Evolutionary conservation across 257 asterid species (phyloP).

Genomic region (Nicotiana sylvestris): DNA sequence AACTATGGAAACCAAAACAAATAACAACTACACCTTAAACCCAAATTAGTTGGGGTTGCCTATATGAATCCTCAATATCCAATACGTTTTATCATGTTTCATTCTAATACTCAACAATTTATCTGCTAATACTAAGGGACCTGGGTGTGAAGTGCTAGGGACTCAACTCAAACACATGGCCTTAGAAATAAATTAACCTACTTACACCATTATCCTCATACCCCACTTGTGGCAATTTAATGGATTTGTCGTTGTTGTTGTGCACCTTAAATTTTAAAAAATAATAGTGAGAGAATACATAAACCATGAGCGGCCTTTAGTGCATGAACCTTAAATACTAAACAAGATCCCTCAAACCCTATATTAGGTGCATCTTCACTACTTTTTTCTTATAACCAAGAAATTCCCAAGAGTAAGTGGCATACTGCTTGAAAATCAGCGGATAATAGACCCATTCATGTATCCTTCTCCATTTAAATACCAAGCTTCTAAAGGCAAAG

Average conservation of each 20-base stretch:
- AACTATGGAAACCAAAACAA: neutral
- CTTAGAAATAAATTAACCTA: neutral
- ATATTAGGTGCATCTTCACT: neutral
- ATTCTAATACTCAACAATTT: neutral
- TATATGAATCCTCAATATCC: neutral
- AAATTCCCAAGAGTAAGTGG: no score
- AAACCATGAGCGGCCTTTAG: no score
- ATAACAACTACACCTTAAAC: neutral
- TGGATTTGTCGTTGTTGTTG: no score
- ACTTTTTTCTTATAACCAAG: no score
- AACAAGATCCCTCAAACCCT: neutral
- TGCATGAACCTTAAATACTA: neutral
- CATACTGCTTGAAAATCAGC: no score
- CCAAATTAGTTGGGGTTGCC: neutral
- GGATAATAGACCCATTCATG: no score
- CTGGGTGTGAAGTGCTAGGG: neutral
- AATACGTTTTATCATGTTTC: neutral
- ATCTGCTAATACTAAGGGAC: neutral
- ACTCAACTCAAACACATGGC: neutral
- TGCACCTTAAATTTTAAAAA: neutral
- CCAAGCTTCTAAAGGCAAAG: no score
- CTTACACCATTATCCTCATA: neutral
- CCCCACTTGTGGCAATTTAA: no score
- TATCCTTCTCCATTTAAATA: no score
- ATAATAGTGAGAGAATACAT: neutral